Conservation (phyloP, 2,329 filamentous ascomycete genomes). For the Fusarium sterilihyphosum region DNA sequence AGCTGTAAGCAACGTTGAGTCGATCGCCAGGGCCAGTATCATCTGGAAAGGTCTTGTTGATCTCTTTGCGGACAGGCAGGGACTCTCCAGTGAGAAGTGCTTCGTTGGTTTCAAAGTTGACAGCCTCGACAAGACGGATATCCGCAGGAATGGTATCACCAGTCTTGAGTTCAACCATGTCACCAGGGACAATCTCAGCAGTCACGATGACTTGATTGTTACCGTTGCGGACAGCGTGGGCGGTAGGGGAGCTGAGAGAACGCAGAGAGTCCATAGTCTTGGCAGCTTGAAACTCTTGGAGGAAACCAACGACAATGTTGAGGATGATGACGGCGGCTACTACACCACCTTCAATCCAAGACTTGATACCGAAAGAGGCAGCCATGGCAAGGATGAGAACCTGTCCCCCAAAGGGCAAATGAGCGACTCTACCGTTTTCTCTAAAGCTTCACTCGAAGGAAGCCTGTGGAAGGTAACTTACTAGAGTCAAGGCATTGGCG, state of each 20-base stretch:
- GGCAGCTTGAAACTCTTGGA: conserved; percentile 58
- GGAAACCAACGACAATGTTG: conserved; percentile 65
- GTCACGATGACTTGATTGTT: conserved; percentile 51
- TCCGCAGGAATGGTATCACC: conserved; percentile 72
- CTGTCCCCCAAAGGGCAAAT: conserved; percentile 41
- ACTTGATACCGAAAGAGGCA: conserved; percentile 66
- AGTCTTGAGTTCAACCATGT: conserved; percentile 63
- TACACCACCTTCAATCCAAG: conserved; percentile 70
- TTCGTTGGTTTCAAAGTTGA: conserved; percentile 76
- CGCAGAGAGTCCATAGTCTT: conserved; percentile 61
- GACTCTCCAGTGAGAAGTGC: conserved; percentile 73
- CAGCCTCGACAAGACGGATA: conserved; percentile 63
- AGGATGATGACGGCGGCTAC: conserved; percentile 66
- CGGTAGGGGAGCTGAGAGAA: conserved; percentile 56
- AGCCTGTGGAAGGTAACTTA: conserved; percentile 45
- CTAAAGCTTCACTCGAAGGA: not conserved
- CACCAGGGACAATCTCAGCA: conserved; percentile 64
- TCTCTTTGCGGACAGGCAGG: conserved; percentile 66
- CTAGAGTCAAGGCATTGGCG: conserved; percentile 75
- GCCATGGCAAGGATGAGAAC: conserved; percentile 67
- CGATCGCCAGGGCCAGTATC: conserved; percentile 65
- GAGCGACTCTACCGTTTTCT: conserved; percentile 30
- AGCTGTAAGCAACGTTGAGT: conserved; percentile 70
- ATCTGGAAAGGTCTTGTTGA: conserved; percentile 52
- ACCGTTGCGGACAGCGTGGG: conserved; percentile 55